Conservation (phyloP, 805 yeast genomes). For the Sugiyamaella americana region DNA sequence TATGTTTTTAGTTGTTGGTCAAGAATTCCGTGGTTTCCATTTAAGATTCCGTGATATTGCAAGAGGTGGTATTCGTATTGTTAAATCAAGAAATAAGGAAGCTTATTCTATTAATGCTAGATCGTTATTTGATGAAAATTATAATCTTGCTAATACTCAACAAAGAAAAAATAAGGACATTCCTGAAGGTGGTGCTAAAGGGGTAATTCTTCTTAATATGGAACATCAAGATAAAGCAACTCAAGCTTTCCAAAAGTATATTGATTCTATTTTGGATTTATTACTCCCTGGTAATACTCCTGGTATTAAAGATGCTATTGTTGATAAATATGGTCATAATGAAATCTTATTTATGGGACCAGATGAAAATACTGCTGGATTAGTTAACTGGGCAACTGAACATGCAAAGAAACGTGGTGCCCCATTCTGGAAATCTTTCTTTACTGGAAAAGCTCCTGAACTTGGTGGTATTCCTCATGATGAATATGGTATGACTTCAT, state of each 20-base stretch:
- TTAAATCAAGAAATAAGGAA: conserved; percentile 77
- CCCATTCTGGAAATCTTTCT: conserved; percentile 97
- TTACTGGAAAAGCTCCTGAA: conserved; percentile 88
- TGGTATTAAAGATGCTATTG: conserved; percentile 74
- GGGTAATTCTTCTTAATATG: conserved; percentile 71
- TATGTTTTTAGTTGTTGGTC: conserved; percentile 91
- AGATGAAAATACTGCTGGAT: conserved; percentile 96
- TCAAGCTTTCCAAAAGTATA: conserved; percentile 84
- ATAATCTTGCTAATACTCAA: conserved; percentile 91
- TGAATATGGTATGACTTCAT: conserved; percentile 94
- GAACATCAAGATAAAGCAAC: conserved; percentile 77
- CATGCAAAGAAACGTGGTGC: conserved; percentile 93
- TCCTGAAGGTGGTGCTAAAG: conserved; percentile 98
- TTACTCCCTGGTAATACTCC: conserved; percentile 64
- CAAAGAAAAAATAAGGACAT: conserved; percentile 96
- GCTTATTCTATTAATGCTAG: conserved; percentile 80
- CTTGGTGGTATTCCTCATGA: conserved; percentile 99
- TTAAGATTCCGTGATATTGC: conserved; percentile 95
- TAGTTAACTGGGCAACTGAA: conserved; percentile 94
- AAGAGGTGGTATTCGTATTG: conserved; percentile 96
- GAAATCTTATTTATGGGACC: conserved; percentile 97
- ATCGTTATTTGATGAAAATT: conserved; percentile 91
- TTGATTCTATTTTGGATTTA: conserved; percentile 84
- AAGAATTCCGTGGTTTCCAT: conserved; percentile 96
- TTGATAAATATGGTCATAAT: conserved; percentile 74